Conservation (phyloP, 139 green algal species). For the Tetratostichococcus sp. region DNA sequence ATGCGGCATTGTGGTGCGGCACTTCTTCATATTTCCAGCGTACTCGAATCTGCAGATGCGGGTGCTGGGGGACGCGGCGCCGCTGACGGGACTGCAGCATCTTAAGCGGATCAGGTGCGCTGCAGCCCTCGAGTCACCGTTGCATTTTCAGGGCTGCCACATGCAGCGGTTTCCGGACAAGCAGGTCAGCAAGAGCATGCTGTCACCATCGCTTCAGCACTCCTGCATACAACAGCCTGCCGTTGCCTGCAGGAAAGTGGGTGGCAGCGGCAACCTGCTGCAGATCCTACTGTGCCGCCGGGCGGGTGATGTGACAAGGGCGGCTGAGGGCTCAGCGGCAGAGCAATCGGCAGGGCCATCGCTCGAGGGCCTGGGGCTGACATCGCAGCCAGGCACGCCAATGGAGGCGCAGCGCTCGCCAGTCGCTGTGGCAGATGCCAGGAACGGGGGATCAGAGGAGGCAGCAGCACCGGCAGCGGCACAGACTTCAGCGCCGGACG, state of each 20-base stretch:
- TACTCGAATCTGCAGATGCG: constrained; percentile 29
- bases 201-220: too few relatives aligned
- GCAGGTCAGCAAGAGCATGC: too few relatives aligned
- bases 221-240: too few relatives aligned
- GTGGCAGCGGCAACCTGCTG: neutral
- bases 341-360: neutral
- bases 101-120: constrained; percentile 49
- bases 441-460: too few relatives aligned
- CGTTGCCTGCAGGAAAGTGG: too few relatives aligned
- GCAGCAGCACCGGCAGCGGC: neutral
- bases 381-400: neutral
- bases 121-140: neutral
- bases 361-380: neutral
- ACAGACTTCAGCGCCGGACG: neutral
- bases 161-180: too few relatives aligned
- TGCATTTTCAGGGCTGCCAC: too few relatives aligned
- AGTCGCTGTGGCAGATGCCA: too few relatives aligned
- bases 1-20: too few relatives aligned
- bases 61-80: constrained; percentile 16
- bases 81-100: constrained; percentile 46
- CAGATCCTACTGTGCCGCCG: neutral
- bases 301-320: neutral
- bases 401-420: too few relatives aligned
- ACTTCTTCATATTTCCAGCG: too few relatives aligned
- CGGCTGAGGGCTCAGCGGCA: neutral